Base-by-base conservation (phyloP, 106 monocot genomes). In the Acorus calamus region DNA sequence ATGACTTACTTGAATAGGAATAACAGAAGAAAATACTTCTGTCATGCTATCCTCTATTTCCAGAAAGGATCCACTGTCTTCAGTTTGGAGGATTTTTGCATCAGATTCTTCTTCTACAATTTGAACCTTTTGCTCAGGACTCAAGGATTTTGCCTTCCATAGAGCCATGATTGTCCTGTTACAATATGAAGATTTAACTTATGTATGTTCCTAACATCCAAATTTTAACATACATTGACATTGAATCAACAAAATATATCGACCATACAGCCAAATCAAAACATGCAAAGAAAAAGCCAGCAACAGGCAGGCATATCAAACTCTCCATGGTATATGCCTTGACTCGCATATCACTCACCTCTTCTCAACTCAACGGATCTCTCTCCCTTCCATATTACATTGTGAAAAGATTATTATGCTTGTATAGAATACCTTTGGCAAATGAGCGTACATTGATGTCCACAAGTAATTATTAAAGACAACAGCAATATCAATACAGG, bases 111-210 rank as follows among this genome's bases (percentile, higher is more conserved):
- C 84, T 71, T 92, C 88, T 0, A 74, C 72, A 53, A 83, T 59
- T 63, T 78, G 66, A 49, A 85, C 59, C 71, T 81, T 88, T 60
- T 93, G 85, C 53, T 93, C 88, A 42, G 85, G 82, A 61, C 70
- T 85, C 56, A 83, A 66, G 44, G 82, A 75, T 59, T 76, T 85
- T 10, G 88, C 84, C 51, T 81, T 93, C 88, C 92, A 93, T 12
- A 93, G 48, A 48, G 83, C 92, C 85, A 83, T 80, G 53, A 93
- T 93, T 70, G 88, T 93, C 78, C 88, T 93, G 70, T 64, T 63
- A 50, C 48, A 43, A 43, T 51, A 77, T 65, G 6, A 60, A 46
- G 11, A 60, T 4, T 3, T 48, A 64, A 49, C 49, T 51, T 28
- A 28, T 28, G 1, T 28, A 28, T 28, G 28, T 28, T 28, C 28